Percentiles rank a stretch among this genome's conserved stretches.
Conservation (phyloP, 306 rosid genomes). For the Sindora glabra region DNA sequence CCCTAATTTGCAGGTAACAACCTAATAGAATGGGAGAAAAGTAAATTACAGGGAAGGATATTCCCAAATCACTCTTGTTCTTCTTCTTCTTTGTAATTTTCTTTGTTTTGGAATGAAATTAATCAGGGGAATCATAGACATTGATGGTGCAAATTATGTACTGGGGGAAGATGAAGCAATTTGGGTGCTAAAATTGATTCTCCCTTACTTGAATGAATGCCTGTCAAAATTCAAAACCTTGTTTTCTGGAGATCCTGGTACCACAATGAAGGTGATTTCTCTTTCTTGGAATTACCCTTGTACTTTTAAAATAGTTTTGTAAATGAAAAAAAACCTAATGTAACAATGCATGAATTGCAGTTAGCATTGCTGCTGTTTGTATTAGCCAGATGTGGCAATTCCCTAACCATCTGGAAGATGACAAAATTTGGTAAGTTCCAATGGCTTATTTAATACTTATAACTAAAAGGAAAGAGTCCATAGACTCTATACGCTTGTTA, state of each 20-base stretch:
- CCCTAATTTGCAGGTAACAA: conserved; percentile 69
- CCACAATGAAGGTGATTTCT: conserved; percentile 82
- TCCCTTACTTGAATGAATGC: conserved; percentile 73
- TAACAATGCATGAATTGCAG: conserved; percentile 38
- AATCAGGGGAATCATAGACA: conserved; percentile 41
- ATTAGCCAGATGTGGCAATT: conserved; percentile 84
- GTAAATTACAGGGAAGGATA: background rate
- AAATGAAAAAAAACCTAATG: no score
- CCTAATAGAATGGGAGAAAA: no score
- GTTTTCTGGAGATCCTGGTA: conserved; percentile 83
- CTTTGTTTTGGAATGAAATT: conserved; percentile 6
- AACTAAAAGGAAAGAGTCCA: background rate
- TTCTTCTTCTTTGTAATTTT: conserved; percentile 8
- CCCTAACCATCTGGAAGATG: conserved; percentile 80
- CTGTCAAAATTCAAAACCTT: conserved; percentile 63
- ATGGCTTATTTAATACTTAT: background rate
- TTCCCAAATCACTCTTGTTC: background rate
- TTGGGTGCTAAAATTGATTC: conserved; percentile 61
- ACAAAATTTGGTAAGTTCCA: conserved; percentile 46
- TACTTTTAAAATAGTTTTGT: no score
- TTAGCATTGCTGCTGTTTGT: conserved; percentile 77
- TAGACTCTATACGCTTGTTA: no score
- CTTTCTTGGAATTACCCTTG: no score
- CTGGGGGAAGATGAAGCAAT: conserved; percentile 78
- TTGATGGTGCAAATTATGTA: conserved; percentile 38